Base-by-base conservation (phyloP, 352 stramenopile species). In the Elongisporangium senticosum region DNA sequence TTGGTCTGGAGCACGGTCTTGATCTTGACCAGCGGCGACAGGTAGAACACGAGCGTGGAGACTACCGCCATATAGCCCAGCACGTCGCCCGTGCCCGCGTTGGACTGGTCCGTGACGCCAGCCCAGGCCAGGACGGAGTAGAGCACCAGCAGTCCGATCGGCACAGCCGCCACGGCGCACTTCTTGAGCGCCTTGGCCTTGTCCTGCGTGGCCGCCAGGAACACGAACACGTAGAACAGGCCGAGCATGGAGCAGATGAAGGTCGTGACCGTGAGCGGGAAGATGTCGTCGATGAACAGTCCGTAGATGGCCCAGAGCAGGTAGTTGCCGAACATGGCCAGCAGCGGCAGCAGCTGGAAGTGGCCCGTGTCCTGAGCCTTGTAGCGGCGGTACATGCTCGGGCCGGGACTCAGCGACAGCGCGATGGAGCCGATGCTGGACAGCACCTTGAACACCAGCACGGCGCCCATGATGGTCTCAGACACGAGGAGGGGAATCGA, bases 271-370 rank as follows among this genome's bases (percentile, higher is more conserved):
- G 58, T 67, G 43, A 62, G 11, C 23, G 49, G 56, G 49, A 62
- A 56, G 55, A 52, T 26, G 20, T 40, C 17, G 53, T 51, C 21
- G 26, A 58, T 26, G 28, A 68, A 49, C n/a, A 51, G 53, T 7
- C 55, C 55, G 56, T 68, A 68, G 19, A 63, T 24, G 33, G 59
- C 56, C 69, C 72, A 81, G 11, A 75, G 50, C 56, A 72, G 62
- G 63, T 69, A 76, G 67, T 81, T 81, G 56, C 67, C 64, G 49
- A 63, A 64, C 63, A 81, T 77, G 62, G 75, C 62, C 43, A 74
- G 61, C 7, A 79, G 63, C 49, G 73, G 72, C 4, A 77, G 59
- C 59, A 82, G 43, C 20, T 64, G 58, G 64, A 77, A 63, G 24
- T 75, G 63, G 15, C 65, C 62, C 3, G 49, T 67, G 53, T 75